Evolutionary conservation across 2,329 filamentous ascomycete genomes (phyloP).

Genomic region (Pseudocercospora ulei): DNA sequence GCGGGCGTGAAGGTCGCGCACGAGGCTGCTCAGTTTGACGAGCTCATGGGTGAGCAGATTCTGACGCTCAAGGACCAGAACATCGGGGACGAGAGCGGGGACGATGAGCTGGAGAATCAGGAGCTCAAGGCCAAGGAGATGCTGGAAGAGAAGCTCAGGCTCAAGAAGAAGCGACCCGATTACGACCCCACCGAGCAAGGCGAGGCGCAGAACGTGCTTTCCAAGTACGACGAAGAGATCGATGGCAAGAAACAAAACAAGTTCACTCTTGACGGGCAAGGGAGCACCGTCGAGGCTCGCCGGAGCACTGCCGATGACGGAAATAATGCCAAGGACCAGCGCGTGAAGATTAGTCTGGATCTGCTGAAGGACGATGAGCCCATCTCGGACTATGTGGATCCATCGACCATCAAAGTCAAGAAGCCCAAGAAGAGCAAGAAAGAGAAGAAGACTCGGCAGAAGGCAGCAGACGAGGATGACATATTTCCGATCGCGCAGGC

Average conservation of each 20-base stretch:
- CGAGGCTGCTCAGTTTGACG: conserved; percentile 69
- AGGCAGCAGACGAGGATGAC: conserved; percentile 51
- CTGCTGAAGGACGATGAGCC: conserved; percentile 55
- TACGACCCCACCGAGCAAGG: conserved; percentile 76
- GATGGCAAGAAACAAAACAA: conserved; percentile 76
- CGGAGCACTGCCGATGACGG: conserved; percentile 36
- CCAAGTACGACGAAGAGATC: conserved; percentile 94
- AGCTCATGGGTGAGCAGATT: conserved; percentile 67
- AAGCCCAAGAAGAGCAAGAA: conserved; percentile 80
- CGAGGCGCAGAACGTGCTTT: conserved; percentile 58
- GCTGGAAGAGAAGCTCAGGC: conserved; percentile 63
- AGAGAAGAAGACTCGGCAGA: conserved; percentile 60
- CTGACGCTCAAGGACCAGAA: conserved; percentile 89
- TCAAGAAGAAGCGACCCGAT: conserved; percentile 80
- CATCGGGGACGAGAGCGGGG: conserved; percentile 68
- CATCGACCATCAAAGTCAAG: conserved; percentile 80
- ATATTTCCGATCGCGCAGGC: conserved; percentile 38
- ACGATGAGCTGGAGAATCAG: conserved; percentile 78
- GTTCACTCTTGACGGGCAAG: conserved; percentile 76
- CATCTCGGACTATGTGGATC: conserved; percentile 77
- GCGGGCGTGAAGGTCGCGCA: conserved; percentile 88
- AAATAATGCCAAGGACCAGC: conserved; percentile 52
- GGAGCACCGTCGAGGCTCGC: conserved; percentile 57
- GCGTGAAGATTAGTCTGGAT: conserved; percentile 67
- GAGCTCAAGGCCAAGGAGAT: conserved; percentile 62